phyloP scores from a whole-genome alignment of 1,139 yeast species.

The Sugiyamaella pinicola region DNA sequence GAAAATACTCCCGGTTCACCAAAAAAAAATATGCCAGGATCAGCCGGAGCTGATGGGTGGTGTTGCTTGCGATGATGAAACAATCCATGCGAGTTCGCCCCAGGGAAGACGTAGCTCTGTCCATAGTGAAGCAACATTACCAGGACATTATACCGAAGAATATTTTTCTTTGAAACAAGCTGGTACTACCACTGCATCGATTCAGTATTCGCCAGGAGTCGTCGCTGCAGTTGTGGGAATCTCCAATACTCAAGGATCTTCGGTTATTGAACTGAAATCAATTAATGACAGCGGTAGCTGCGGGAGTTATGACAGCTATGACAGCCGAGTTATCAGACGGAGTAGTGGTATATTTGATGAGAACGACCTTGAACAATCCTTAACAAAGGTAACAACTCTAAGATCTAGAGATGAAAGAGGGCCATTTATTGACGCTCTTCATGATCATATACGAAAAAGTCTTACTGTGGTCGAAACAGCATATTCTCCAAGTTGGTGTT shows the following conservation, averaged over 20 bases:
- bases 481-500: constrained; percentile 23
- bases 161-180: background rate
- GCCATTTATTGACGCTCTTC: constrained; percentile 12
- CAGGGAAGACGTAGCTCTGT: background rate
- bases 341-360: background rate
- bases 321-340: background rate
- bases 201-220: background rate
- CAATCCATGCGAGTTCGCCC: background rate
- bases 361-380: background rate
- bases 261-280: background rate
- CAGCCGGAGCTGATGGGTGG: background rate
- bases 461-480: constrained; percentile 19
- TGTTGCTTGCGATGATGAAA: too few species aligned
- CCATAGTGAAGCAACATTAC: background rate
- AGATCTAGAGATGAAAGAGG: background rate
- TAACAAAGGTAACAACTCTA: background rate
- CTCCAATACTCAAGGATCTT: background rate
- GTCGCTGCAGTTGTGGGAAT: too few species aligned
- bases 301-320: constrained; percentile 2
- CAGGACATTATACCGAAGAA: background rate
- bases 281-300: background rate
- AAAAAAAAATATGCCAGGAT: background rate
- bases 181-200: background rate
- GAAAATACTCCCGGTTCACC: background rate
- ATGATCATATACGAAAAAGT: constrained; percentile 13